A percentile compares a stretch with the other conserved stretches of the same genome.
phyloP scores from a whole-genome alignment of 371 early-diverging fungal species.

The Mucor indicus region DNA sequence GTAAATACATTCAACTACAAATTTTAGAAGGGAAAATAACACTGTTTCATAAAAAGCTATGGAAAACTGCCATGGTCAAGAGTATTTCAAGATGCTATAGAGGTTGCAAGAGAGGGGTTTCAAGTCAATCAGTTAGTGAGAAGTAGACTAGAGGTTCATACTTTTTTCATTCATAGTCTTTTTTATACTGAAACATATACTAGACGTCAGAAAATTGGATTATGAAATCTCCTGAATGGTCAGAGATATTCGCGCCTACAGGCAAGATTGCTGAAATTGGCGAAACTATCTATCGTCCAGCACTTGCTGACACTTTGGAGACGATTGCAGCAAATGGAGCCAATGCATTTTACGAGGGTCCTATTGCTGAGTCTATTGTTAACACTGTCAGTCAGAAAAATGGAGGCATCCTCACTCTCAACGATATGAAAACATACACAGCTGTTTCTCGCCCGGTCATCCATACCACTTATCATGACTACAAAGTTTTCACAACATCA shows the following conservation, averaged over 20 bases:
- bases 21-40: background rate
- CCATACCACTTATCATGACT: constrained; percentile 74
- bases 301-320: constrained; percentile 79
- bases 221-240: constrained; percentile 37
- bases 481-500: constrained; percentile 60
- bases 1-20: constrained; percentile 10
- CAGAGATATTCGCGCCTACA: constrained; percentile 66
- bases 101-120: constrained; percentile 44
- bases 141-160: background rate
- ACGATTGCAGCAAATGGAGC: constrained; percentile 78
- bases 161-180: background rate
- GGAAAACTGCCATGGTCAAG: constrained; percentile 87
- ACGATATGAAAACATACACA: constrained; percentile 78
- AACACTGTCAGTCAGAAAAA: constrained; percentile 58
- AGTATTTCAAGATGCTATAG: constrained; percentile 81
- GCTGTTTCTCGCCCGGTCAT: constrained; percentile 59
- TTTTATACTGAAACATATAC: background rate
- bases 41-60: constrained; percentile 26
- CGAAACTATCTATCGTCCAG: constrained; percentile 71
- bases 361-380: constrained; percentile 80
- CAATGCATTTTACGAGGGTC: constrained; percentile 85
- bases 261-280: constrained; percentile 66
- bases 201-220: constrained; percentile 36
- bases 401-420: constrained; percentile 82
- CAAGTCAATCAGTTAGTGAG: background rate